These are phyloP conservation scores for Orobanche coerulescens DNA, from an alignment of 257 asterid genomes.

Conservation along the genomic window DNA sequence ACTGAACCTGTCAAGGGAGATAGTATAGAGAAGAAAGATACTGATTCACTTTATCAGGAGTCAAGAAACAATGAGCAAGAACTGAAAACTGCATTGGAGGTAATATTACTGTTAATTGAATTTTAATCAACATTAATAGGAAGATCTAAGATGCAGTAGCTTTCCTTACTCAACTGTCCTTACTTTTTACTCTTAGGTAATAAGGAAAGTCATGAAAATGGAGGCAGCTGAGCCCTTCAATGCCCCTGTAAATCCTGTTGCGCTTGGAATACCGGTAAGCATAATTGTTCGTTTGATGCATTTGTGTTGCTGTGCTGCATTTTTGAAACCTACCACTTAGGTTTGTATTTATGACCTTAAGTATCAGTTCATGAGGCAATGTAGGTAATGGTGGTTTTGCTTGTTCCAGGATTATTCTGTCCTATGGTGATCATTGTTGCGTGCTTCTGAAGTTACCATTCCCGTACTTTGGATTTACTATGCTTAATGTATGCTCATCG, in stretches of 20 bases:
- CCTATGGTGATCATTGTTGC: background rate
- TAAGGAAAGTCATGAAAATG: constrained; percentile 85
- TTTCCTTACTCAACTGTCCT: constrained; percentile 4
- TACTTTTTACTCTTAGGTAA: constrained; percentile 46
- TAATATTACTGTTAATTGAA: constrained; percentile 23
- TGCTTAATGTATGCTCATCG: no score
- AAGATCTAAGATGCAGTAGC: background rate
- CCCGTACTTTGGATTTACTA: no score
- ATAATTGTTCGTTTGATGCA: constrained; percentile 4
- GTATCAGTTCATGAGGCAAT: no score
- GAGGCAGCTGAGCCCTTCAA: constrained; percentile 95
- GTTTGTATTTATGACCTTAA: background rate
- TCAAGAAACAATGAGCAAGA: constrained; percentile 61
- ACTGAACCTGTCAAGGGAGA: constrained; percentile 54
- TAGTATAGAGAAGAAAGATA: constrained; percentile 48
- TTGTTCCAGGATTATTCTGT: background rate
- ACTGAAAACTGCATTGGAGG: constrained; percentile 74
- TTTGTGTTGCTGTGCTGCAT: background rate
- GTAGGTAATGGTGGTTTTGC: background rate
- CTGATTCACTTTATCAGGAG: constrained; percentile 32
- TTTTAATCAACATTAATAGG: constrained; percentile 3
- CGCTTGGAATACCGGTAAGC: constrained; percentile 63
- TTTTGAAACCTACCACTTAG: constrained; percentile 4
- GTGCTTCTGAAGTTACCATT: no score
- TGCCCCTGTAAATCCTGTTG: constrained; percentile 78